Conservation (phyloP, 257 asterid species). For the Salvia hispanica region DNA sequence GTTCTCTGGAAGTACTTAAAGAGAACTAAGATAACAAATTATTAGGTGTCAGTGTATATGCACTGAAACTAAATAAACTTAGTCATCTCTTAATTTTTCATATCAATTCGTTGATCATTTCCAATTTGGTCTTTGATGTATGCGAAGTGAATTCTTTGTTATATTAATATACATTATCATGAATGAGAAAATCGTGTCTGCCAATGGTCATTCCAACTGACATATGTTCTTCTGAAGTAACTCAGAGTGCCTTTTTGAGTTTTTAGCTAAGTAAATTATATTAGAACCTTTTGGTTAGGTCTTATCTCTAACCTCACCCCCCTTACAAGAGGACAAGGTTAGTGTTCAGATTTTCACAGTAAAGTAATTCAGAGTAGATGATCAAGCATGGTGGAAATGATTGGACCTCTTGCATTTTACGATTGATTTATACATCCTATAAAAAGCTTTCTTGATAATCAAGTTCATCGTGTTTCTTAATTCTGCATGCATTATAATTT, state of each 20-base stretch:
- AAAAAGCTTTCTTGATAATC: not conserved
- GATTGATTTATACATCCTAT: conserved; percentile 3
- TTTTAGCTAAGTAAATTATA: not conserved
- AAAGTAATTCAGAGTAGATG: not conserved
- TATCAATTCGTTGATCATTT: not conserved
- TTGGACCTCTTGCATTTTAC: not conserved
- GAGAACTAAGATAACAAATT: not conserved
- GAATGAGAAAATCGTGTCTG: not conserved
- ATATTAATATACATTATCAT: not conserved
- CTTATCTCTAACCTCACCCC: not conserved
- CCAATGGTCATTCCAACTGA: not conserved
- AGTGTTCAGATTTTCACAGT: not conserved
- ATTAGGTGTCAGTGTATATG: not conserved
- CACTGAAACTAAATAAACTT: not conserved
- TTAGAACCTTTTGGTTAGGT: not conserved
- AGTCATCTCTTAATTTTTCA: conserved; percentile 1
- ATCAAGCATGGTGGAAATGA: not conserved
- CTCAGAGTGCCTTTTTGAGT: not conserved
- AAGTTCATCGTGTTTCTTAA: not conserved
- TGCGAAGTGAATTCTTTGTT: not conserved
- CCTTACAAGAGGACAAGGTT: not conserved
- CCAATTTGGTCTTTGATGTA: not conserved
- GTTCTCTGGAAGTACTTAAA: not conserved
- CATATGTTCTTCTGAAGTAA: not conserved
- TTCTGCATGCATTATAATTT: not conserved